Base-by-base conservation (phyloP, 2,329 filamentous ascomycete genomes). In the Alternaria triticina region DNA sequence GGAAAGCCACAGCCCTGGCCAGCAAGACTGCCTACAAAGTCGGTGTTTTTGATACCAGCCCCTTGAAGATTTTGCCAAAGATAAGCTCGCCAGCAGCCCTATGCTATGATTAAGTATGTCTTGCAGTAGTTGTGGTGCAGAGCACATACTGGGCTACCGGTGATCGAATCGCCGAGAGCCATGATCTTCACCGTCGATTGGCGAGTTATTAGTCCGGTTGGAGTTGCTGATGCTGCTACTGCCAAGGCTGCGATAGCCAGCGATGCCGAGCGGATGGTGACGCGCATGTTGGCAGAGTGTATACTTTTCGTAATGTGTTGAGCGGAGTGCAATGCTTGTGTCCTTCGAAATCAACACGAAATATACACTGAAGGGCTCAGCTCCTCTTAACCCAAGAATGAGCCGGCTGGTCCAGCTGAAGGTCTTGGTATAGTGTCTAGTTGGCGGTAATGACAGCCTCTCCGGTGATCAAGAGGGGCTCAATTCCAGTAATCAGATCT, bases 1-100 rank as follows among this genome's bases (percentile, higher is more conserved):
- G 71, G 62, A 59, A 82, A 78, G 50, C 79, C 80, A 65, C 80
- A 83, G n/a, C 76, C 77, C 49, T 77, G 72, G 0, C 58, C 68
- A 1, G 74, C 66, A 23, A 78, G 68, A 1, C 79, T 69, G 36
- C 73, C 73, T 5, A 76, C 73, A 47, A 76, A 75, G 54, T 74
- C 70, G 22, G 64, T 70, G 62, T 75, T 73, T 12, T 66, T 72
- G 43, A 68, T 64, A 40, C 59, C 63, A 45, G 62, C 56, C 49
- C 66, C 54, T 59, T 72, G 67, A 9, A 76, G 69, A 25, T 72
- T 67, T 20, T 71, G 59, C 64, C 64, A 74, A 54, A 76, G 71
- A n/a, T 61, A 59, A 12, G 71, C 73, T 30, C 73, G 73, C 73
- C 73, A 76, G 59, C 73, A 76, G 11, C 70, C 71, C 72, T 74